A percentile compares a stretch with the other conserved stretches of the same genome.
phyloP scores from a whole-genome alignment of 345 rosid genomes.

The Eucalyptus tenuipes region DNA sequence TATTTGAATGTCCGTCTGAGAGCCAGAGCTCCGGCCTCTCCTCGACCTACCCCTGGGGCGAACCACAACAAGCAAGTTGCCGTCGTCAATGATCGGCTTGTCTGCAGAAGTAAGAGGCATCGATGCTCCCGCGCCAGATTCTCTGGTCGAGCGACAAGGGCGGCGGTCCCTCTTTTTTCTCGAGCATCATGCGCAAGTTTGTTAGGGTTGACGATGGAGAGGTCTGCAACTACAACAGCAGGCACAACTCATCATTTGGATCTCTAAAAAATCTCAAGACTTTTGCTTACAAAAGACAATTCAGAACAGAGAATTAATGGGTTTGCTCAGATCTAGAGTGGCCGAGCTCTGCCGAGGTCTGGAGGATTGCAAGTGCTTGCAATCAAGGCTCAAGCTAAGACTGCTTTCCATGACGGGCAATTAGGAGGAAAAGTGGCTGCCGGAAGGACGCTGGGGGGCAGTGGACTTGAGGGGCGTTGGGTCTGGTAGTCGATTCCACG shows the following conservation, averaged over 20 bases:
- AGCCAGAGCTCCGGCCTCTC: conserved; percentile 3
- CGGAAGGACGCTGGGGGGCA: too few species aligned
- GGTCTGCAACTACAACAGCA: background rate
- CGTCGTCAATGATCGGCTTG: conserved; percentile 3
- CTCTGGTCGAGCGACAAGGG: conserved; percentile 22
- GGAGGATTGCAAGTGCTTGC: background rate
- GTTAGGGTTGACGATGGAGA: conserved; percentile 36
- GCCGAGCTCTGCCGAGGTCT: background rate
- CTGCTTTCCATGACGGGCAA: background rate
- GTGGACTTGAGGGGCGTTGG: too few species aligned
- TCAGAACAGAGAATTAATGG: too few species aligned
- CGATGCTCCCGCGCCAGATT: conserved; percentile 66
- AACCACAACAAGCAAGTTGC: conserved; percentile 9
- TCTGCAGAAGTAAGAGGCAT: conserved; percentile 43
- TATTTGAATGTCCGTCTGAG: conserved; percentile 6
- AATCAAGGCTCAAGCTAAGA: too few species aligned
- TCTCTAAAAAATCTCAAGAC: background rate
- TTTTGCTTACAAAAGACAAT: background rate
- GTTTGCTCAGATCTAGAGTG: background rate
- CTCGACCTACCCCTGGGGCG: background rate
- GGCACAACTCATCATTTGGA: background rate
- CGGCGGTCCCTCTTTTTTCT: conserved; percentile 49
- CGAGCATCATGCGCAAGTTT: conserved; percentile 80
- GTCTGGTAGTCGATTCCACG: too few species aligned
- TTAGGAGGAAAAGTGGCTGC: too few species aligned